phyloP scores from a whole-genome alignment of 805 yeast genomes.

The Millerago galiae region DNA sequence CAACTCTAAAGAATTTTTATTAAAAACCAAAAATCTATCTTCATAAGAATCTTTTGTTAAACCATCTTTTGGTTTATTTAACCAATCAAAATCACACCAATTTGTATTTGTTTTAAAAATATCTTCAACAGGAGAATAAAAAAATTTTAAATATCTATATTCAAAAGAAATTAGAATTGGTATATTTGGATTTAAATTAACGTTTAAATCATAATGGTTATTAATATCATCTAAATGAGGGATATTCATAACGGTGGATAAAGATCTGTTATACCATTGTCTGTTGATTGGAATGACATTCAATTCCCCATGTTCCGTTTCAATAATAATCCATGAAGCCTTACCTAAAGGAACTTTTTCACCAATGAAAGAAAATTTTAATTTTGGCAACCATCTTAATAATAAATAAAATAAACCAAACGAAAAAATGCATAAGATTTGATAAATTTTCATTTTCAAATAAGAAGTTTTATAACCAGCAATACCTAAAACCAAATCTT shows the following conservation, averaged over 20 bases:
- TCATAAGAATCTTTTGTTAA: constrained; percentile 61
- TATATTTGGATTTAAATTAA: constrained; percentile 34
- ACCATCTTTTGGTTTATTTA: constrained; percentile 54
- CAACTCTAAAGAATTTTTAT: constrained; percentile 66
- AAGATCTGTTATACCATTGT: constrained; percentile 59
- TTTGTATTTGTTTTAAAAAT: constrained; percentile 74
- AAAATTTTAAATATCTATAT: constrained; percentile 77
- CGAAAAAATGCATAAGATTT: constrained; percentile 48
- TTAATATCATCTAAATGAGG: constrained; percentile 25
- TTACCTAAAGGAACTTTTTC: constrained; percentile 60
- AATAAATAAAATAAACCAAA: constrained; percentile 69
- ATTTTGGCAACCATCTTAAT: constrained; percentile 82
- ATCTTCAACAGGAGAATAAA: constrained; percentile 84
- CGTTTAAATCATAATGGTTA: constrained; percentile 11
- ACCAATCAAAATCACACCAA: constrained; percentile 86
- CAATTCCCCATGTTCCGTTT: constrained; percentile 89
- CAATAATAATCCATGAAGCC: constrained; percentile 91
- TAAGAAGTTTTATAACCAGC: constrained; percentile 73
- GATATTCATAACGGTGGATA: constrained; percentile 57
- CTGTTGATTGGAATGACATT: constrained; percentile 50
- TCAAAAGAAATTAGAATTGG: constrained; percentile 66
- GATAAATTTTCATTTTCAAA: constrained; percentile 41
- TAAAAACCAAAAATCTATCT: constrained; percentile 70
- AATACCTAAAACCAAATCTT: constrained; percentile 88
- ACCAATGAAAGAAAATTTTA: constrained; percentile 64